Conservation (phyloP, 2,329 filamentous ascomycete genomes). For the Biscogniauxia sp. region DNA sequence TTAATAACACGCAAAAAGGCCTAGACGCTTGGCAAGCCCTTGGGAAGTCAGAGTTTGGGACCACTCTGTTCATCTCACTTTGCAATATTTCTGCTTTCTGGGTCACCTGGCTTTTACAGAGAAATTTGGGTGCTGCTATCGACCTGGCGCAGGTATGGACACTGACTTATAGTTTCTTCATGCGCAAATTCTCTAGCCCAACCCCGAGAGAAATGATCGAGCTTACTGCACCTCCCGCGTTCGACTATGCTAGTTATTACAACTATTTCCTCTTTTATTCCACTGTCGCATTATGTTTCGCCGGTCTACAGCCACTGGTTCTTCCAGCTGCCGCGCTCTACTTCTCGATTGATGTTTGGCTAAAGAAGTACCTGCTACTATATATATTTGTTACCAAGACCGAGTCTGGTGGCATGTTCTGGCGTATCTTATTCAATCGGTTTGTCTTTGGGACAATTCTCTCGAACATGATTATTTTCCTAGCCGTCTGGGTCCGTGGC, state of each 20-base stretch:
- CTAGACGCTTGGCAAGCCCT: conserved; percentile 69
- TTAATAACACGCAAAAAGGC: conserved; percentile 55
- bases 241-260: conserved; percentile 96
- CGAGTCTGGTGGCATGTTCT: conserved; percentile 90
- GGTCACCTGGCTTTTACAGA: conserved; percentile 90
- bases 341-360: conserved; percentile 79
- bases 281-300: conserved; percentile 83
- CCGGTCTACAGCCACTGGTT: conserved; percentile 81
- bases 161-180: conserved; percentile 79
- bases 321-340: conserved; percentile 85
- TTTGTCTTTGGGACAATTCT: conserved; percentile 79
- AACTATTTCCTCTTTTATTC: conserved; percentile 97
- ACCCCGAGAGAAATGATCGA: conserved; percentile 91
- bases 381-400: conserved; percentile 97
- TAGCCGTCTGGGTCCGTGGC: conserved; percentile 71
- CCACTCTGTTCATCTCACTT: conserved; percentile 67
- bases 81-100: conserved; percentile 86
- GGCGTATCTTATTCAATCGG: conserved; percentile 91
- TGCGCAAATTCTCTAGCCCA: conserved; percentile 78
- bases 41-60: conserved; percentile 58
- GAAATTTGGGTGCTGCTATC: conserved; percentile 88
- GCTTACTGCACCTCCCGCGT: conserved; percentile 84
- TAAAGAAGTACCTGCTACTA: conserved; percentile 93
- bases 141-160: conserved; percentile 89
- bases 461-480: conserved; percentile 73